Percentiles rank a stretch among this genome's conserved stretches.
Evolutionary conservation across 805 yeast species (phyloP).

Genomic region (Starmerella floricola): DNA sequence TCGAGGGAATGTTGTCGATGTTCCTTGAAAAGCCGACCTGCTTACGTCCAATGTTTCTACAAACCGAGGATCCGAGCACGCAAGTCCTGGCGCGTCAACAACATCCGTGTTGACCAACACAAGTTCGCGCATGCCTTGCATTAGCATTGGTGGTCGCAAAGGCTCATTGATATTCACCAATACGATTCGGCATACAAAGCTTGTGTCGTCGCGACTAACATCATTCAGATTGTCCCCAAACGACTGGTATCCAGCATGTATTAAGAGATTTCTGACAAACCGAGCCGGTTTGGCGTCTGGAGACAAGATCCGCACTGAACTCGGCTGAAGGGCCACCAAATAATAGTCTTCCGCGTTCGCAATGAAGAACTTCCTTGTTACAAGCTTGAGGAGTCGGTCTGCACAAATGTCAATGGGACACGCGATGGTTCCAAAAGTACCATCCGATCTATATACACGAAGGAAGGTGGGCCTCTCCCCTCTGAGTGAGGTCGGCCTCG

Average conservation of each 20-base stretch:
- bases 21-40: slow-evolving; percentile 14
- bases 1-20: slow-evolving; percentile 5
- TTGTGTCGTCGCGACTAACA: slow-evolving; percentile 21
- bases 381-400: slow-evolving; percentile 53
- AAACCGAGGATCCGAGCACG: slow-evolving; percentile 4
- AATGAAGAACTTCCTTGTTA: slow-evolving; percentile 55
- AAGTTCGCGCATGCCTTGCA: slow-evolving; percentile 11
- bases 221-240: slow-evolving; percentile 11
- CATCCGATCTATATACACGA: slow-evolving; percentile 71
- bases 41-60: slow-evolving; percentile 14
- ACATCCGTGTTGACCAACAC: slow-evolving; percentile 15
- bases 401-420: slow-evolving; percentile 71
- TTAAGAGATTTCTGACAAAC: slow-evolving; percentile 13
- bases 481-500: no score
- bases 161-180: slow-evolving; percentile 14
- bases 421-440: slow-evolving; percentile 71
- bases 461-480: slow-evolving; percentile 27
- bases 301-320: slow-evolving; percentile 13
- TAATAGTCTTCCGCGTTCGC: slow-evolving; percentile 16
- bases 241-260: slow-evolving; percentile 17
- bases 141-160: slow-evolving; percentile 15
- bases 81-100: slow-evolving; percentile 15
- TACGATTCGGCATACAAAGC: slow-evolving; percentile 21
- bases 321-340: slow-evolving; percentile 15
- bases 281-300: slow-evolving; percentile 13